Conservation (phyloP, 345 rosid species). For the Luvunga scandens region DNA sequence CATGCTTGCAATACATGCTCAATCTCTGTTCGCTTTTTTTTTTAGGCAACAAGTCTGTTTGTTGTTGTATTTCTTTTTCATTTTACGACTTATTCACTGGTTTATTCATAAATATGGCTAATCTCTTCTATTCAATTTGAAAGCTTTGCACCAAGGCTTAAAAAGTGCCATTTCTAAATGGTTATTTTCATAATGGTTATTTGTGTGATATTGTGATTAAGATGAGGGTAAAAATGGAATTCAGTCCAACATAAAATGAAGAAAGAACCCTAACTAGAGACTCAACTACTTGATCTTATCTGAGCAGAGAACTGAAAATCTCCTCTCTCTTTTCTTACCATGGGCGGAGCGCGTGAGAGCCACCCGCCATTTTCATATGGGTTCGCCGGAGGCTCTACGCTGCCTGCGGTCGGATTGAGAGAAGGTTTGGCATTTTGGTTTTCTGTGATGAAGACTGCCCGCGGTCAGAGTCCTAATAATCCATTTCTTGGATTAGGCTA, state of each 20-base stretch:
- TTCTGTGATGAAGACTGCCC: conserved; percentile 80
- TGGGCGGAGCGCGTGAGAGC: conserved; percentile 10
- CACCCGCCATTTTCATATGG: conserved; percentile 24
- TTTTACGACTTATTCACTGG: too few relatives aligned
- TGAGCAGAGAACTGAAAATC: conserved; percentile 42
- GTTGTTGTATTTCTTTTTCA: too few relatives aligned
- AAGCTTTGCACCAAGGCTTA: too few relatives aligned
- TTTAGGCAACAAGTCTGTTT: too few relatives aligned
- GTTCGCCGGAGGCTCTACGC: conserved; percentile 51
- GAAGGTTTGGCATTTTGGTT: conserved; percentile 18
- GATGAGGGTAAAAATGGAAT: conserved; percentile 15
- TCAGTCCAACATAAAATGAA: background rate
- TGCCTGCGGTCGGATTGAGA: background rate
- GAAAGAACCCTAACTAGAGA: background rate
- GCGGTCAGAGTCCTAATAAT: conserved; percentile 50
- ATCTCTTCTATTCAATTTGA: too few relatives aligned
- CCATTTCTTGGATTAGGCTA: conserved; percentile 25
- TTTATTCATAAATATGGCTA: too few relatives aligned
- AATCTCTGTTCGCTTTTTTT: too few relatives aligned
- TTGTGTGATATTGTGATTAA: background rate
- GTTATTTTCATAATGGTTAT: background rate
- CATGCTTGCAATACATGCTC: too few relatives aligned
- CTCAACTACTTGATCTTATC: conserved; percentile 82
- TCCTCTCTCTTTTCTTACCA: background rate
- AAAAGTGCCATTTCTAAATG: too few relatives aligned